Conservation (phyloP, 306 rosid genomes). For the Citrullus mucosospermus region DNA sequence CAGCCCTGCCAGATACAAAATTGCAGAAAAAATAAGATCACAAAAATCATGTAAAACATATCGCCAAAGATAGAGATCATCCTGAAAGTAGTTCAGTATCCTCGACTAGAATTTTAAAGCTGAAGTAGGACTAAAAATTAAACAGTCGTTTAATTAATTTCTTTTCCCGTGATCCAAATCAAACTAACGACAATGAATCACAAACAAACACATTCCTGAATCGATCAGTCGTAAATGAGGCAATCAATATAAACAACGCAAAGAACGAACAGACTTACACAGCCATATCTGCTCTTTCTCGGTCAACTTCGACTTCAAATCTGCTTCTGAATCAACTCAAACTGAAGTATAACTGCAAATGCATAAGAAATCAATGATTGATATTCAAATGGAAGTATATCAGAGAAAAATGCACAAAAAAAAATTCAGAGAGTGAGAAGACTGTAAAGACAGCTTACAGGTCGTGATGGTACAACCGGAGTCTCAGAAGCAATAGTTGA, state of each 20-base stretch:
- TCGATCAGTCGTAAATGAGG: not conserved
- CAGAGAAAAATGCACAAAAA: not conserved
- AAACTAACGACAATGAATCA: not conserved
- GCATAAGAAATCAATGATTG: not conserved
- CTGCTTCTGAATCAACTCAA: slow-evolving; percentile 1
- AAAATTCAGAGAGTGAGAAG: not conserved
- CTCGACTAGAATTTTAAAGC: not conserved
- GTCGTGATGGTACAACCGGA: not conserved
- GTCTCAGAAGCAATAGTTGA: not conserved
- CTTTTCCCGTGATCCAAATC: not conserved
- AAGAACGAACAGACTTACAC: slow-evolving; percentile 1
- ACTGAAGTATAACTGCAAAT: not conserved
- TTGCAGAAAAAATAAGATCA: not conserved
- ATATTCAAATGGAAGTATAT: not conserved
- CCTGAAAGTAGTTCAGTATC: not conserved
- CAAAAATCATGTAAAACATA: not conserved
- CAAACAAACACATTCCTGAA: not conserved
- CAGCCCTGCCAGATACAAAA: slow-evolving; percentile 24
- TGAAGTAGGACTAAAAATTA: not conserved
- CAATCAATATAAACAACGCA: not conserved
- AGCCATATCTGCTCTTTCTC: slow-evolving; percentile 4
- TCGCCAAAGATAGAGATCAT: not conserved
- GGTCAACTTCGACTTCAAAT: slow-evolving; percentile 1
- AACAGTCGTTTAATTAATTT: not conserved
- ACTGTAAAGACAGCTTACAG: not conserved